A percentile compares a stretch with the other conserved stretches of the same genome.
These are phyloP conservation scores for Penicillium cinerascens DNA, from an alignment of 495 filamentous ascomycete genomes.

Conservation along the genomic window DNA sequence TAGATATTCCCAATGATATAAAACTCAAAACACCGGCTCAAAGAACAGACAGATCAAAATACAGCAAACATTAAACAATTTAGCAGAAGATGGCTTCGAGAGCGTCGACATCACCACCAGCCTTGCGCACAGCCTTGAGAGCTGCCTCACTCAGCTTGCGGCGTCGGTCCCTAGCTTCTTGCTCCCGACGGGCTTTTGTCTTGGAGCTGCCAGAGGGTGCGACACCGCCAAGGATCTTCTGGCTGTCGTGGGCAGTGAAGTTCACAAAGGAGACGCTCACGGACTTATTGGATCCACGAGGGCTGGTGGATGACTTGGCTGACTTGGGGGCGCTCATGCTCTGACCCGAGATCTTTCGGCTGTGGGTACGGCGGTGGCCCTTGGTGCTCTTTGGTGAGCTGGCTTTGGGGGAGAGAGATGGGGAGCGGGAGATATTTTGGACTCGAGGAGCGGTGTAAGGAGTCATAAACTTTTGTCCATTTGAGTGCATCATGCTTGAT, in stretches of 20 bases:
- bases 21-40: slow-evolving; percentile 20
- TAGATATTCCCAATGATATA: slow-evolving; percentile 26
- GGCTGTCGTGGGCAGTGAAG: slow-evolving; percentile 79
- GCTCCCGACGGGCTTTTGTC: slow-evolving; percentile 87
- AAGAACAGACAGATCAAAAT: slow-evolving; percentile 14
- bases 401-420: slow-evolving; percentile 39
- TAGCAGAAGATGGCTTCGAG: slow-evolving; percentile 47
- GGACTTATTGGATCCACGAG: slow-evolving; percentile 33
- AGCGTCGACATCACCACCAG: slow-evolving; percentile 69
- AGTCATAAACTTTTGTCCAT: slow-evolving; percentile 29
- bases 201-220: slow-evolving; percentile 88
- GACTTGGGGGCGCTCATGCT: slow-evolving; percentile 37
- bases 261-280: slow-evolving; percentile 77
- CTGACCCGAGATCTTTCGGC: slow-evolving; percentile 37
- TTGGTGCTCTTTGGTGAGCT: slow-evolving; percentile 30
- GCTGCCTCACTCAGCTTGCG: slow-evolving; percentile 72
- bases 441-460: slow-evolving; percentile 28
- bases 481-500: slow-evolving; percentile 25
- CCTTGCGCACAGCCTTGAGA: slow-evolving; percentile 66
- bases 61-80: slow-evolving; percentile 11
- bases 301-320: slow-evolving; percentile 31
- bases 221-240: slow-evolving; percentile 81
- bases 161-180: slow-evolving; percentile 76
- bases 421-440: slow-evolving; percentile 30
- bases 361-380: slow-evolving; percentile 31